phyloP scores from a whole-genome alignment of 2,329 filamentous ascomycete species.

The Diplodia scrobiculata region DNA sequence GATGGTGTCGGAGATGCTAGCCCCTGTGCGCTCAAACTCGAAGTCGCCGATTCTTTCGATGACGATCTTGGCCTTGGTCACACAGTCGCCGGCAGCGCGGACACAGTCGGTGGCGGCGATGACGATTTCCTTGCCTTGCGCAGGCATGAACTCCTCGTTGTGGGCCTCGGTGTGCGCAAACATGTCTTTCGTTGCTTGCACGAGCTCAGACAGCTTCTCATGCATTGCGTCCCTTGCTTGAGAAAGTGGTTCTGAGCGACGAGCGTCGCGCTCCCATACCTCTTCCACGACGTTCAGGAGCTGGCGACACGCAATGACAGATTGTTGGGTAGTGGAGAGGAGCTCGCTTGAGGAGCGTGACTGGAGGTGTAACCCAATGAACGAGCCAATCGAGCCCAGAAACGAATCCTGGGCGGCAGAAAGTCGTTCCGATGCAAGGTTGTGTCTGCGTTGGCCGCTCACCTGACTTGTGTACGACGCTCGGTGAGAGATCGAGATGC shows the following conservation, averaged over 20 bases:
- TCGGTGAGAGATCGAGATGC: slow-evolving; percentile 66
- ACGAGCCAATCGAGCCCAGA: slow-evolving; percentile 85
- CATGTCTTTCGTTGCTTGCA: slow-evolving; percentile 77
- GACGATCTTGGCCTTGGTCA: slow-evolving; percentile 79
- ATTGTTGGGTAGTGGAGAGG: slow-evolving; percentile 77
- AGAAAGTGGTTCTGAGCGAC: slow-evolving; percentile 66
- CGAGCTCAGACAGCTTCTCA: slow-evolving; percentile 75
- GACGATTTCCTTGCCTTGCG: slow-evolving; percentile 74
- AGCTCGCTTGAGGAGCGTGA: slow-evolving; percentile 87
- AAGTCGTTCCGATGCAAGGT: slow-evolving; percentile 81
- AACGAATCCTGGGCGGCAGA: slow-evolving; percentile 82
- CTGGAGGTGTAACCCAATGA: slow-evolving; percentile 90
- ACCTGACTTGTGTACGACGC: slow-evolving; percentile 73
- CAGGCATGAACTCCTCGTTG: slow-evolving; percentile 74
- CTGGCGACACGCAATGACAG: slow-evolving; percentile 76
- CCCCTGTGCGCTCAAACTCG: slow-evolving; percentile 64
- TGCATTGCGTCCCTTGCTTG: slow-evolving; percentile 75
- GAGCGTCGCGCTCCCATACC: slow-evolving; percentile 75
- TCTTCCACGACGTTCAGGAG: slow-evolving; percentile 79
- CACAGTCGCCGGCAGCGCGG: slow-evolving; percentile 85
- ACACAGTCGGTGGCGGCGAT: slow-evolving; percentile 84
- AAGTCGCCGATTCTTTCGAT: slow-evolving; percentile 91
- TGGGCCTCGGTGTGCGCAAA: slow-evolving; percentile 69
- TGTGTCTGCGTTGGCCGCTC: slow-evolving; percentile 63
- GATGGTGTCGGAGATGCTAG: slow-evolving; percentile 49